Base-by-base conservation (phyloP, 2,329 filamentous ascomycete species). In the Fusarium sarcochroum region DNA sequence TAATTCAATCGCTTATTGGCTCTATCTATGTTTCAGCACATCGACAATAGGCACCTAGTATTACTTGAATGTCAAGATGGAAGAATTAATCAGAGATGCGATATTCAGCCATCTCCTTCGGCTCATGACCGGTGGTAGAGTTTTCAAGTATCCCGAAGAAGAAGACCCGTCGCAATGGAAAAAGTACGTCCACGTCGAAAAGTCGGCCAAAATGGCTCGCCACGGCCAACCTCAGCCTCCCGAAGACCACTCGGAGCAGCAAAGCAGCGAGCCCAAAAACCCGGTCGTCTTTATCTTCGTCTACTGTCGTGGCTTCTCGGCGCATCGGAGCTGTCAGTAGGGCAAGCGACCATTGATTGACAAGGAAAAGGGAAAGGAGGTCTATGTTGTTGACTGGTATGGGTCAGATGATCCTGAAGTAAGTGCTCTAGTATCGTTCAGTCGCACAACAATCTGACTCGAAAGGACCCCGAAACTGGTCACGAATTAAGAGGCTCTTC, bases 131-230 rank as follows among this genome's bases (percentile, higher is more conserved):
- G 54, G 54, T 2, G 48, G 54, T 1, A 35, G 7, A 17, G 38
- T 58, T 10, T 58, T 58, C 38, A 53, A 58, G 9, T 58, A 58
- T 18, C 30, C 53, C 7, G 56, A 59, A 34, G 56, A 59, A 8
- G 48, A 56, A 25, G 56, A 59, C 7, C 30, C 56, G 9, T 40
- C 50, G 7, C 25, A 56, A 48, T 59, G 56, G 56, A 56, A 59
- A 23, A 54, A 38, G 37, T 59, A 59, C 20, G 34, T 59, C 0
- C 56, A 59, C 25, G 13, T 23, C 17, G 56, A 40, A 21, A 59
- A 59, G 18, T 59, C 56, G 15, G 56, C 8, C 14, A 55, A 59
- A 7, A 59, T 59, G 56, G 56, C 56, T 3, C 37, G 40, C 2
- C 14, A 56, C 51, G 53, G 53, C 11, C 53, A 34, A 13, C 20